A percentile compares a stretch with the other conserved stretches of the same genome.
Conservation (phyloP, 768 basidiomycete species). For the Rhizopogon sp. region DNA sequence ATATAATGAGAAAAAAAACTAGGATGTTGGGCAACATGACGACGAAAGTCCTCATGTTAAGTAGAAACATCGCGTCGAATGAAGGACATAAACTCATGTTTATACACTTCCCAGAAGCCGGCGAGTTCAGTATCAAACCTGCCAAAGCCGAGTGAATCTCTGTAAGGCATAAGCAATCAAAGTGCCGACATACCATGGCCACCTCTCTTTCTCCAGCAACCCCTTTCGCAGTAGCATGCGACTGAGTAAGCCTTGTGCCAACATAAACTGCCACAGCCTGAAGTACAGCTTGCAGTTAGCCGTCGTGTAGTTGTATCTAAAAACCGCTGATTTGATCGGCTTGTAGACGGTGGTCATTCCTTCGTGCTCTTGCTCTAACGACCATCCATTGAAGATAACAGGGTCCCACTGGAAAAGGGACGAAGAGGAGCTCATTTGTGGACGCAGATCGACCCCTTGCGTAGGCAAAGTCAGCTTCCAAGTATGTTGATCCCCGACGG, state of each 20-base stretch:
- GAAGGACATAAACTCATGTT: not conserved
- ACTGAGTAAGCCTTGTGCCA: not conserved
- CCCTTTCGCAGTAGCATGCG: not conserved
- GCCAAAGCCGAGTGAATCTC: not conserved
- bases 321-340: not conserved
- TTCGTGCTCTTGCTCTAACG: not conserved
- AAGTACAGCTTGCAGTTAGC: not conserved
- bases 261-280: not conserved
- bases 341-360: slow-evolving; percentile 1
- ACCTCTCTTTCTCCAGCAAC: not conserved
- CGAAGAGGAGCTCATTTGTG: slow-evolving; percentile 1
- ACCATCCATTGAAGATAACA: slow-evolving; percentile 7
- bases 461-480: slow-evolving; percentile 23
- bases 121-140: not conserved
- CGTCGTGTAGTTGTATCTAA: slow-evolving; percentile 5
- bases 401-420: slow-evolving; percentile 4
- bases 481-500: slow-evolving; percentile 21
- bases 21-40: not conserved
- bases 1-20: too few relatives aligned
- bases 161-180: not conserved
- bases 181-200: not conserved
- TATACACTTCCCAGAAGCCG: not conserved
- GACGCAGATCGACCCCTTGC: not conserved
- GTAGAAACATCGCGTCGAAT: not conserved
- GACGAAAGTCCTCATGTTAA: not conserved